Evolutionary conservation across 768 basidiomycete genomes (phyloP).

Genomic region (Kwoniella shandongensis): DNA sequence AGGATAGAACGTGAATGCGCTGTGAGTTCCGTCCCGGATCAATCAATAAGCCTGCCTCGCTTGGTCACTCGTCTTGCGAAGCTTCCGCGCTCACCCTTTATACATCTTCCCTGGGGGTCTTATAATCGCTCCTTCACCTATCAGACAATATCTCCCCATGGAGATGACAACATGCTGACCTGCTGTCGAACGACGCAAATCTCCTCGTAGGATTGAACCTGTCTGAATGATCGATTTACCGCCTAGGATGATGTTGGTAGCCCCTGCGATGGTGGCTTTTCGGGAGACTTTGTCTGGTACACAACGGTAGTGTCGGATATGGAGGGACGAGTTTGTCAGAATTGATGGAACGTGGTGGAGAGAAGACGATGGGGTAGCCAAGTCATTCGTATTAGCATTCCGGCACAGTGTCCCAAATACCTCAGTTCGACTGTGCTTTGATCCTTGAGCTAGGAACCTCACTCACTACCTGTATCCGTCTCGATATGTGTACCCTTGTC

Average conservation of each 20-base stretch:
- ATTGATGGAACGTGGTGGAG: neutral
- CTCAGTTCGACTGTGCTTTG: too few relatives aligned
- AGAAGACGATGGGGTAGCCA: neutral
- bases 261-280: slow-evolving; percentile 84
- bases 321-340: neutral
- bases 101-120: slow-evolving; percentile 55
- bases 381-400: too few relatives aligned
- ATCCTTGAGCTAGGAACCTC: neutral
- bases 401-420: too few relatives aligned
- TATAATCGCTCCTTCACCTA: slow-evolving; percentile 87
- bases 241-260: slow-evolving; percentile 94
- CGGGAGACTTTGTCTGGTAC: slow-evolving; percentile 87
- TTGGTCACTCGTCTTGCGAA: too few relatives aligned
- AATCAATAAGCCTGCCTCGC: too few relatives aligned
- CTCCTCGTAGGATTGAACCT: slow-evolving; percentile 87
- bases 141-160: slow-evolving; percentile 85
- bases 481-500: slow-evolving; percentile 45
- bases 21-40: slow-evolving; percentile 17
- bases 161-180: slow-evolving; percentile 93
- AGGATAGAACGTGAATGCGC: slow-evolving; percentile 78
- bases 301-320: neutral
- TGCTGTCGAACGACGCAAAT: slow-evolving; percentile 81
- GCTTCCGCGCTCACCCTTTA: slow-evolving; percentile 55
- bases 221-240: slow-evolving; percentile 91
- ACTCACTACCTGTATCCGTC: slow-evolving; percentile 46